A percentile compares a stretch with the other conserved stretches of the same genome.
Evolutionary conservation across 2,329 filamentous ascomycete species (phyloP).

Genomic region (Pezicula radicicola): DNA sequence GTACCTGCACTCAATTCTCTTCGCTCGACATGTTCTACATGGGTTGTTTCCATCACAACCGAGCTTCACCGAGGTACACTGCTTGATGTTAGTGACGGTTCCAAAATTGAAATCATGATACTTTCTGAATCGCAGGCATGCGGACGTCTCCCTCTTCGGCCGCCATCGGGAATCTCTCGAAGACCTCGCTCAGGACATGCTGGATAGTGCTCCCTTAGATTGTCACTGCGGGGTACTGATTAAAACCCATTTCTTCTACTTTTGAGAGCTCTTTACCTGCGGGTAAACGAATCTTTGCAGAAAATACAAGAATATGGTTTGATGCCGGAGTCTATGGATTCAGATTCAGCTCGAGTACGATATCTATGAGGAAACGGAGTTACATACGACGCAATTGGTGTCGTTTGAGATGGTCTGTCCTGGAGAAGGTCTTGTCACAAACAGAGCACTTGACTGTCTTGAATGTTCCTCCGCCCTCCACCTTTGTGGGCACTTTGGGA

Average conservation of each 20-base stretch:
- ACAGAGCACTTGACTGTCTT: conserved; percentile 30
- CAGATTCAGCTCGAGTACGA: neutral
- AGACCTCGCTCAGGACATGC: conserved; percentile 38
- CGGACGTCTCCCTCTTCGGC: conserved; percentile 39
- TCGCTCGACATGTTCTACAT: conserved; percentile 40
- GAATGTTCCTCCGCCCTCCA: conserved; percentile 1
- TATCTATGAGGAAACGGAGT: conserved; percentile 6
- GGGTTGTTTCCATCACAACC: conserved; percentile 41
- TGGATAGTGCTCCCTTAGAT: conserved; percentile 41
- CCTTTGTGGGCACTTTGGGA: conserved; percentile 1
- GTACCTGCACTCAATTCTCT: conserved; percentile 33
- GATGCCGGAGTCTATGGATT: conserved; percentile 37
- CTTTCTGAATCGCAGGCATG: conserved; percentile 44
- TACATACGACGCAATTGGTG: conserved; percentile 42
- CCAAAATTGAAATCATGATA: conserved; percentile 1
- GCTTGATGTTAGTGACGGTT: conserved; percentile 1
- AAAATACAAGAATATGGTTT: conserved; percentile 44
- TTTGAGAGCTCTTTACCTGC: conserved; percentile 30
- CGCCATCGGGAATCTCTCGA: conserved; percentile 39
- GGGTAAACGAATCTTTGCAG: conserved; percentile 40
- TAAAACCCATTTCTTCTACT: neutral
- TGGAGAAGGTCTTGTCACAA: conserved; percentile 41
- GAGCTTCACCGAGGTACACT: conserved; percentile 45
- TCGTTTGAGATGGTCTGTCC: conserved; percentile 44
- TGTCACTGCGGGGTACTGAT: conserved; percentile 32